Conservation (phyloP, 805 yeast species). For the Candida rishiriensis region DNA sequence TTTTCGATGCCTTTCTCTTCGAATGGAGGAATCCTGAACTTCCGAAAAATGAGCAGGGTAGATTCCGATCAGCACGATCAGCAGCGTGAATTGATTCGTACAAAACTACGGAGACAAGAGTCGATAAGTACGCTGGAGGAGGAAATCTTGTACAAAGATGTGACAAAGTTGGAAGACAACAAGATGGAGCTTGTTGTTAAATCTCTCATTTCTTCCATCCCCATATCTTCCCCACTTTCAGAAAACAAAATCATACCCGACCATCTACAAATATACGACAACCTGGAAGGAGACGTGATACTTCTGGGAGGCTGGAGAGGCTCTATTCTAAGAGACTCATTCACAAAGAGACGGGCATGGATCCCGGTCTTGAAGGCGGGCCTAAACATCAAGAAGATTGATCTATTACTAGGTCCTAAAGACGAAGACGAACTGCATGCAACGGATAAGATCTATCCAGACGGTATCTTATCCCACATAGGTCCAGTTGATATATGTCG, state of each 20-base stretch:
- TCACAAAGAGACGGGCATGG: conserved; percentile 71
- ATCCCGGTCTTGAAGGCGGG: conserved; percentile 81
- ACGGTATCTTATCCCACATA: conserved; percentile 72
- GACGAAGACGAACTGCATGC: conserved; percentile 65
- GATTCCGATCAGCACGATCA: conserved; percentile 22
- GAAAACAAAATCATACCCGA: conserved; percentile 26
- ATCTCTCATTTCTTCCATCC: conserved; percentile 39
- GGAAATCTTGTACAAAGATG: conserved; percentile 47
- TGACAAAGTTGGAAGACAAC: conserved; percentile 59
- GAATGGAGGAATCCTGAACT: no score
- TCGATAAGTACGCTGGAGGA: conserved; percentile 63
- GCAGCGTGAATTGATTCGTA: conserved; percentile 31
- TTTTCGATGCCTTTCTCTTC: conserved; percentile 55
- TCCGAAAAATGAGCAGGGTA: neutral
- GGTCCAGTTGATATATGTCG: conserved; percentile 84
- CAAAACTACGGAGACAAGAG: conserved; percentile 48
- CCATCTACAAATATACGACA: conserved; percentile 46
- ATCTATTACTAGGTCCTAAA: conserved; percentile 67
- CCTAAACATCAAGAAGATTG: conserved; percentile 62
- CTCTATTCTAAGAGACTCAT: conserved; percentile 61
- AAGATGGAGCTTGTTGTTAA: conserved; percentile 66
- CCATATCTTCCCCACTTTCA: conserved; percentile 9
- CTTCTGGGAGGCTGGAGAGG: conserved; percentile 90
- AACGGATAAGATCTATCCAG: conserved; percentile 53
- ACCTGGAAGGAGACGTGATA: conserved; percentile 72